Conservation (phyloP, 176 grass and related monocot species). For the Ampelocalamus luodianensis region DNA sequence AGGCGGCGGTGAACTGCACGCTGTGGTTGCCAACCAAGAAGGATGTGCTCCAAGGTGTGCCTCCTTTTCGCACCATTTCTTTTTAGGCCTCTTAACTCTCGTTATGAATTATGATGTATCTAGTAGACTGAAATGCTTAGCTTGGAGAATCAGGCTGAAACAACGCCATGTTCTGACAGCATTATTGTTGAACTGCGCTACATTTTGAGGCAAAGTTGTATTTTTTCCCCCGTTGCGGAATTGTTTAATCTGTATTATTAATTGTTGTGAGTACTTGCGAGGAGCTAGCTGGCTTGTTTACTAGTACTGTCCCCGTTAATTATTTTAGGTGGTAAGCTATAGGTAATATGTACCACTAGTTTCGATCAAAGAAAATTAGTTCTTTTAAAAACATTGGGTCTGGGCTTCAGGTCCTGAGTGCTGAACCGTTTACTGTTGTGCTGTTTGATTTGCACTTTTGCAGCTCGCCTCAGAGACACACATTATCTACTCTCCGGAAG, state of each 20-base stretch:
- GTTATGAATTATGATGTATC: background rate
- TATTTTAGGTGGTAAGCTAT: background rate
- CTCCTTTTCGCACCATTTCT: background rate
- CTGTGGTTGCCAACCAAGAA: slow-evolving; percentile 85
- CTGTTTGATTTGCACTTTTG: slow-evolving; percentile 44
- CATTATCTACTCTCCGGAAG: slow-evolving; percentile 86
- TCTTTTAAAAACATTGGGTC: background rate
- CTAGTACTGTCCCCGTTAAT: background rate
- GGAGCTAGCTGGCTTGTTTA: background rate
- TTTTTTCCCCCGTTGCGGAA: background rate
- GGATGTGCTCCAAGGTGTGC: slow-evolving; percentile 73
- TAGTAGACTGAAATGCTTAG: slow-evolving; percentile 26
- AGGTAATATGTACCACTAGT: background rate
- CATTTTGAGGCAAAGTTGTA: background rate
- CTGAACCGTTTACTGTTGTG: slow-evolving; percentile 4
- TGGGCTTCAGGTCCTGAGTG: background rate
- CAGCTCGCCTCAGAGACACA: slow-evolving; percentile 53
- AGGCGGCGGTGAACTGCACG: slow-evolving; percentile 84
- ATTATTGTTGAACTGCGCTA: background rate
- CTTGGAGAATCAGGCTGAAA: background rate
- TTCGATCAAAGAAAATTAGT: background rate
- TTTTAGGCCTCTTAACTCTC: background rate
- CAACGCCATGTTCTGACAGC: background rate
- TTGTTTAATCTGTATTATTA: background rate
- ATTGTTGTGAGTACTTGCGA: background rate